phyloP scores from a whole-genome alignment of 73 alveolate genomes.

The Stentor roeselii region DNA sequence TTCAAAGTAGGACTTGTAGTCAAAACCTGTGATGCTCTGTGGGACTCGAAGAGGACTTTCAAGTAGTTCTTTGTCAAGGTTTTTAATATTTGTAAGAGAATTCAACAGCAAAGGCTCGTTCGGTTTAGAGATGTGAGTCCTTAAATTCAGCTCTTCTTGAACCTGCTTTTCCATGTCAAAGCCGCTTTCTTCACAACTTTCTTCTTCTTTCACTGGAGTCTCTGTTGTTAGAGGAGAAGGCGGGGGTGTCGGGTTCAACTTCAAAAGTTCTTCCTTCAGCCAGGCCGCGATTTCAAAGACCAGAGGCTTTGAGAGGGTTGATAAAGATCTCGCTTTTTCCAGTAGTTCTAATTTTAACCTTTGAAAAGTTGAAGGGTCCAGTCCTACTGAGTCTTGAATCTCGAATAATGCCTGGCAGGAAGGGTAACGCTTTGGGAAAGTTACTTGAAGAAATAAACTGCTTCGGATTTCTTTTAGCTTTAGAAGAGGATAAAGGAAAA shows the following conservation, averaged over 20 bases:
- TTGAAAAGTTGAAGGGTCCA: not conserved
- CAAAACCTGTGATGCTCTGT: conserved; percentile 6
- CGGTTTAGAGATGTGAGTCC: not conserved
- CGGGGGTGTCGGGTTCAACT: not conserved
- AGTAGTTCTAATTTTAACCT: not conserved
- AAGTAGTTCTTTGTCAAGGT: conserved; percentile 1
- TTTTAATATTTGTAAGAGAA: not conserved
- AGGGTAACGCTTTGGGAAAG: not conserved
- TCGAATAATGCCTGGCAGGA: not conserved
- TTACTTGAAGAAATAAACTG: not conserved
- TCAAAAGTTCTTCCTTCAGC: not conserved
- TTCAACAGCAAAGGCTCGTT: conserved; percentile 12
- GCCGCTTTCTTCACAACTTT: not conserved
- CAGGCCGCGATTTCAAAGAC: not conserved
- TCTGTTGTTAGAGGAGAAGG: not conserved
- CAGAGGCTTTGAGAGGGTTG: not conserved
- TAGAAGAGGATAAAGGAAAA: not conserved
- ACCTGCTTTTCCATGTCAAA: not conserved
- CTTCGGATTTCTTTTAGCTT: not conserved
- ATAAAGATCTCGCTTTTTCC: not conserved
- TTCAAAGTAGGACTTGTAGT: conserved; percentile 31
- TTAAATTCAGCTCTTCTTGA: not conserved
- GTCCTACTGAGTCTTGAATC: not conserved
- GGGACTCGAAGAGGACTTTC: not conserved
- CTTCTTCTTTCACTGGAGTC: not conserved